These are phyloP conservation scores for Entomortierella chlamydospora DNA, from an alignment of 192 early-diverging fungal species.

Conservation along the genomic window DNA sequence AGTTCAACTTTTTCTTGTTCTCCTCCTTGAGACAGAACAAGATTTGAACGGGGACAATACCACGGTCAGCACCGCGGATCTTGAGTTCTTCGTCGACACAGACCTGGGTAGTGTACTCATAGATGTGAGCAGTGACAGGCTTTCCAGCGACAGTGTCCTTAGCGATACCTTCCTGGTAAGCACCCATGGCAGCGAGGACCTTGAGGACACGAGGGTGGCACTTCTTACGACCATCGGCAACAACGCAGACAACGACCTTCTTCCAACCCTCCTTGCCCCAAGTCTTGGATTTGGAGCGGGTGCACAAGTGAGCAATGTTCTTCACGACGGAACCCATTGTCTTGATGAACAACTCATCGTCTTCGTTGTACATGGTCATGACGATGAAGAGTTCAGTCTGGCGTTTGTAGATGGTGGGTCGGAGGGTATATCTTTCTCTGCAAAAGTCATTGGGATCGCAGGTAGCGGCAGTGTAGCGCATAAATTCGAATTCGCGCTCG, in stretches of 20 bases:
- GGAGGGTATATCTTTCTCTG: constrained; percentile 67
- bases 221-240: constrained; percentile 90
- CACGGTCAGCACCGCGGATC: constrained; percentile 73
- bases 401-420: constrained; percentile 64
- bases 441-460: constrained; percentile 76
- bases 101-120: constrained; percentile 91
- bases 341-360: constrained; percentile 89
- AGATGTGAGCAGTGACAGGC: constrained; percentile 84
- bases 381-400: constrained; percentile 78
- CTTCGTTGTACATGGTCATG: constrained; percentile 78
- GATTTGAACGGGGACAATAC: constrained; percentile 86
- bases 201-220: constrained; percentile 81
- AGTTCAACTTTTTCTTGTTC: constrained; percentile 95
- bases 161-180: constrained; percentile 78
- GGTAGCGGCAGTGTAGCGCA: constrained; percentile 81
- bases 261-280: constrained; percentile 93
- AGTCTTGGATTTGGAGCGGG: constrained; percentile 74
- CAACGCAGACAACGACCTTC: constrained; percentile 93
- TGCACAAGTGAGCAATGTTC: constrained; percentile 94
- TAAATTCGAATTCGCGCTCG: constrained; percentile 76
- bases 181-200: constrained; percentile 85
- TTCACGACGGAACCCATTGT: constrained; percentile 91
- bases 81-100: constrained; percentile 72
- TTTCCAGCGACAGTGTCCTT: constrained; percentile 75
- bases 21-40: constrained; percentile 94